Evolutionary conservation across 1,284 basidiomycete genomes (phyloP), one percentile per base, ranked within the genome.

Genomic region (Ganoderma sinense): DNA sequence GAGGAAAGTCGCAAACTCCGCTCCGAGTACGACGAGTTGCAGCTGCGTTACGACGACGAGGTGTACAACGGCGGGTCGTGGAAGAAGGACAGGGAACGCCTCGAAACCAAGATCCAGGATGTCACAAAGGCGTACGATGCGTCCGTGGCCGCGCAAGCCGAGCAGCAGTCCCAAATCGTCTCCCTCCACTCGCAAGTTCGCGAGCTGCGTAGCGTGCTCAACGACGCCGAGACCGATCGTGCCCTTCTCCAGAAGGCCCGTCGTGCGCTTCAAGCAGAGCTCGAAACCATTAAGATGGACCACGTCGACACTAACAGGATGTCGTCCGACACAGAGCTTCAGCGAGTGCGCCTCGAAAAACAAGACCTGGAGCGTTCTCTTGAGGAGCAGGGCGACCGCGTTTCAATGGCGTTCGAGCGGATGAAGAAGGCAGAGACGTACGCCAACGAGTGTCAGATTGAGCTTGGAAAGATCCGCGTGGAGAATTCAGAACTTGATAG

Each of bases 51-150:
- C 74, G 92, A 95, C 70, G 91, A 94, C 73, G 93, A 95, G 75
- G 85, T 91, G 0, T 93, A 93, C 79, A 92, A 87, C 69, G 90
- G 90, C 59, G 88, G 90, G 13, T 89, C 91, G 4, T 96, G 94
- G 94, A 93, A 93, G 83, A 93, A 94, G 74, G 94, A 96, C 81
- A 94, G 91, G 78, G 94, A 95, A 71, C 90, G 93, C 13, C 83
- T 96, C 78, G 94, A 96, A 71, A 91, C 89, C 56, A 95, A 95
- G 84, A 93, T 95, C 64, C 79, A 79, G 11, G 93, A 95, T 77
- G 78, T 95, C 67, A 91, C 88, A 20, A 91, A 90, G 66, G 94
- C 93, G 0, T 95, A 93, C 78, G 92, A 95, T 71, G 86, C 92
- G 0, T 92, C 94, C 1, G 87, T 87, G 2, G 85, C 87, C 36